A percentile compares a stretch with the other conserved stretches of the same genome.
Conservation (phyloP, 2,329 filamentous ascomycete species). For the Arthrobotrys entomopaga region DNA sequence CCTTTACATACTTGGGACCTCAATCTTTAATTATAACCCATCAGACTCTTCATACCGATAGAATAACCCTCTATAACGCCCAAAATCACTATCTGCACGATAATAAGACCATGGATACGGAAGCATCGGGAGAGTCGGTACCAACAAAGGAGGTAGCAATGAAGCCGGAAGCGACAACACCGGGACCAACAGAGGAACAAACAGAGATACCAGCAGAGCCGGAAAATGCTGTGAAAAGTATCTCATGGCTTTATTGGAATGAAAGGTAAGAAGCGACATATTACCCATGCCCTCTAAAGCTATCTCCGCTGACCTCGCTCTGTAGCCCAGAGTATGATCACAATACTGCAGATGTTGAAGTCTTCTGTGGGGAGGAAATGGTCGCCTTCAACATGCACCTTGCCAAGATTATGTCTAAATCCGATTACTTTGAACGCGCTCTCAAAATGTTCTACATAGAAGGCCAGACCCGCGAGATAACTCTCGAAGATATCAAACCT, state of each 20-base stretch:
- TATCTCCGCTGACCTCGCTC: neutral
- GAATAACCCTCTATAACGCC: too few species aligned
- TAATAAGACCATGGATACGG: too few species aligned
- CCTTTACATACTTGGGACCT: neutral
- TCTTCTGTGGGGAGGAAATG: conserved; percentile 1
- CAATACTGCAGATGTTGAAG: conserved; percentile 3
- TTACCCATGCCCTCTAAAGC: neutral
- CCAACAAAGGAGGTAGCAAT: too few species aligned
- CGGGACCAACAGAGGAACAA: too few species aligned
- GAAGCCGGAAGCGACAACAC: too few species aligned
- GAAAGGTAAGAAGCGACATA: neutral
- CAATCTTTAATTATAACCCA: neutral
- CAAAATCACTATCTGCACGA: neutral
- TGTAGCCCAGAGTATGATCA: conserved; percentile 8
- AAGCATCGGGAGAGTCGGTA: too few species aligned
- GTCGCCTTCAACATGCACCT: neutral
- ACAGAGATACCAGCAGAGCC: too few species aligned
- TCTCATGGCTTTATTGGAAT: neutral
- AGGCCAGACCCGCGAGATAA: neutral
- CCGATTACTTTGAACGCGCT: conserved; percentile 2
- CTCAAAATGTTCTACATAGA: neutral
- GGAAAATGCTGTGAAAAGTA: neutral
- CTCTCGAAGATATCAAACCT: conserved; percentile 9
- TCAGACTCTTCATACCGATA: neutral
- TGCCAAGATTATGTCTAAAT: neutral